These are phyloP conservation scores for Arachnomyces sp. DNA, from an alignment of 2,329 filamentous ascomycete species.

Conservation along the genomic window DNA sequence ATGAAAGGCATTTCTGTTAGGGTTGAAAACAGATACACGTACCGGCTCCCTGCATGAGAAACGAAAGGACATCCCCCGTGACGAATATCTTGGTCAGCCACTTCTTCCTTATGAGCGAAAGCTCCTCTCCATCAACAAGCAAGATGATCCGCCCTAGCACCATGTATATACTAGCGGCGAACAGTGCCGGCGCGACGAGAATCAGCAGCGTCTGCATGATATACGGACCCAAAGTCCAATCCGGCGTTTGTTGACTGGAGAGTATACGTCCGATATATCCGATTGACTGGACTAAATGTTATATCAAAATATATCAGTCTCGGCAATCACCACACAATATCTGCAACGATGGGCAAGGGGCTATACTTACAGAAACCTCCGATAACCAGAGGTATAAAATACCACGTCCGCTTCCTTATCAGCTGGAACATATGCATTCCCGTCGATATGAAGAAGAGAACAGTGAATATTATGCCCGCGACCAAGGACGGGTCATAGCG, in stretches of 20 bases:
- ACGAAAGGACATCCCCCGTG: slow-evolving; percentile 22
- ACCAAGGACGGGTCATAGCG: slow-evolving; percentile 4
- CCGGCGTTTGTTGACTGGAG: slow-evolving; percentile 24
- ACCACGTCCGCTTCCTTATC: slow-evolving; percentile 3
- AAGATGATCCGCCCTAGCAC: slow-evolving; percentile 21
- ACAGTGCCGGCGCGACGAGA: slow-evolving; percentile 23
- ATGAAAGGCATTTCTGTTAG: no score
- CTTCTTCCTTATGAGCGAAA: slow-evolving; percentile 15
- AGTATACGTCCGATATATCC: slow-evolving; percentile 44
- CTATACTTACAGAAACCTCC: not conserved
- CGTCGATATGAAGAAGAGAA: slow-evolving; percentile 1
- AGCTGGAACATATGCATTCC: slow-evolving; percentile 1
- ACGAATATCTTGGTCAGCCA: slow-evolving; percentile 26
- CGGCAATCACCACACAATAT: no score
- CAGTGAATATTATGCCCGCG: slow-evolving; percentile 1
- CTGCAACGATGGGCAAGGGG: not conserved
- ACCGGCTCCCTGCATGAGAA: slow-evolving; percentile 23
- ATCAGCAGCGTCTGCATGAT: slow-evolving; percentile 24
- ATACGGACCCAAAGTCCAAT: slow-evolving; percentile 18
- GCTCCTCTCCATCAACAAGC: slow-evolving; percentile 13
- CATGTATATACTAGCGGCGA: slow-evolving; percentile 27
- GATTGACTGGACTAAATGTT: slow-evolving; percentile 38
- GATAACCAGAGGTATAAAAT: slow-evolving; percentile 1
- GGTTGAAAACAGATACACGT: slow-evolving; percentile 4
- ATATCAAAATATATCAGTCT: no score